phyloP scores from a whole-genome alignment of 345 rosid species.

The Barbarea vulgaris region DNA sequence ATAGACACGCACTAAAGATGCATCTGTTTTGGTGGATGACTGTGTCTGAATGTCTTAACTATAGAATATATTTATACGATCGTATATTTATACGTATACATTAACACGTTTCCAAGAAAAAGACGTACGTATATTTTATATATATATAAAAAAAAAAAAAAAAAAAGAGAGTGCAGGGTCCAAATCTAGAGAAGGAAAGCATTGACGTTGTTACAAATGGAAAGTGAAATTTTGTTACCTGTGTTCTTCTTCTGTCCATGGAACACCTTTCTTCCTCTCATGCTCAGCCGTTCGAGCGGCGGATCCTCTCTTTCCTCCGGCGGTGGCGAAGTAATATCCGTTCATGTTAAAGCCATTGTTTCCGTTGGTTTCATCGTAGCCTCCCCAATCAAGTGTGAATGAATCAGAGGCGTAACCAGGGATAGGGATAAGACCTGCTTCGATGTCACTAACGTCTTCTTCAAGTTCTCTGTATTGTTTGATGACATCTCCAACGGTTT shows the following conservation, averaged over 20 bases:
- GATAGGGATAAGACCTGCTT: conserved; percentile 88
- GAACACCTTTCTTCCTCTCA: conserved; percentile 97
- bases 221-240: conserved; percentile 50
- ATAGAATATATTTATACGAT: neutral
- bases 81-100: conserved; percentile 37
- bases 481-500: conserved; percentile 85
- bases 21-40: conserved; percentile 32
- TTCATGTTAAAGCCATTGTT: conserved; percentile 52
- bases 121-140: conserved; percentile 4
- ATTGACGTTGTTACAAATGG: conserved; percentile 6
- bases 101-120: conserved; percentile 30
- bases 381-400: conserved; percentile 83
- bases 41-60: neutral
- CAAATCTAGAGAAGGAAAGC: conserved; percentile 38
- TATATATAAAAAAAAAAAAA: too few species aligned
- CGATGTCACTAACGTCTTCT: conserved; percentile 93
- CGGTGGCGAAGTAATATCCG: conserved; percentile 56
- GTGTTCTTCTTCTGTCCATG: conserved; percentile 99
- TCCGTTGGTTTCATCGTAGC: conserved; percentile 10
- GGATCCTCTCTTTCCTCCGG: conserved; percentile 70
- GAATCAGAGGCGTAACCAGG: conserved; percentile 74
- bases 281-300: conserved; percentile 65
- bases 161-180: conserved; percentile 11
- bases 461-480: conserved; percentile 88
- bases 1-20: conserved; percentile 31